These are phyloP conservation scores for Puccinia triticina DNA, from an alignment of 1,284 basidiomycete genomes.

Conservation along the genomic window DNA sequence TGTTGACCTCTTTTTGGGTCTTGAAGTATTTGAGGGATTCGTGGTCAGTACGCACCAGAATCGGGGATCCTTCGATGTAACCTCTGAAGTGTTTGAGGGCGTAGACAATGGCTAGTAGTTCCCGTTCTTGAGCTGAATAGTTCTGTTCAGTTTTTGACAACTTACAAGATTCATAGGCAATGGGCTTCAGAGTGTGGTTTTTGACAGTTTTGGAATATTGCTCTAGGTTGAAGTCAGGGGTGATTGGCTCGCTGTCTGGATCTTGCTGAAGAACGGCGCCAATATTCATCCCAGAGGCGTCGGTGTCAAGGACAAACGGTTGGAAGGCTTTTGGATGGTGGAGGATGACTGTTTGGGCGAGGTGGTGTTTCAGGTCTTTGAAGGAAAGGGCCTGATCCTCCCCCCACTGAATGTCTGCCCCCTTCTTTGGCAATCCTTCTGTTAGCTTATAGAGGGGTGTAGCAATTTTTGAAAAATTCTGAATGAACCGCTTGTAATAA, in stretches of 20 bases:
- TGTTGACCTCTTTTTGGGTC: neutral
- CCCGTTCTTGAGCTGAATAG: neutral
- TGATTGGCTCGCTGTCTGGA: neutral
- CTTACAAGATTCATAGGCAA: constrained; percentile 4
- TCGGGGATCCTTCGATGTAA: constrained; percentile 21
- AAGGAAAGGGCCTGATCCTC: neutral
- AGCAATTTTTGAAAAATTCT: too few species aligned
- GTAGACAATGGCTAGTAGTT: constrained; percentile 20
- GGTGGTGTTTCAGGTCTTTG: neutral
- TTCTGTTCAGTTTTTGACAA: neutral
- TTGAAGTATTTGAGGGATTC: constrained; percentile 25
- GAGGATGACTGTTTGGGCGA: neutral
- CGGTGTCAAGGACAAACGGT: neutral
- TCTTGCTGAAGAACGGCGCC: constrained; percentile 30
- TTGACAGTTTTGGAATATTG: neutral
- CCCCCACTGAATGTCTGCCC: neutral
- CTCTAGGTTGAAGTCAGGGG: neutral
- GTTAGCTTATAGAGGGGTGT: too few species aligned
- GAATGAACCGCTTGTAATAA: too few species aligned
- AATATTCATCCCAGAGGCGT: neutral
- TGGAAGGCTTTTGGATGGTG: constrained; percentile 19
- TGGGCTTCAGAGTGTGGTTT: neutral
- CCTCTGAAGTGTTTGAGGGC: constrained; percentile 14
- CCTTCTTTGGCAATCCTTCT: too few species aligned
- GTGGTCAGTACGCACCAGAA: constrained; percentile 8